Evolutionary conservation across 257 asterid species (phyloP).

Genomic region (Primulina eburnea): DNA sequence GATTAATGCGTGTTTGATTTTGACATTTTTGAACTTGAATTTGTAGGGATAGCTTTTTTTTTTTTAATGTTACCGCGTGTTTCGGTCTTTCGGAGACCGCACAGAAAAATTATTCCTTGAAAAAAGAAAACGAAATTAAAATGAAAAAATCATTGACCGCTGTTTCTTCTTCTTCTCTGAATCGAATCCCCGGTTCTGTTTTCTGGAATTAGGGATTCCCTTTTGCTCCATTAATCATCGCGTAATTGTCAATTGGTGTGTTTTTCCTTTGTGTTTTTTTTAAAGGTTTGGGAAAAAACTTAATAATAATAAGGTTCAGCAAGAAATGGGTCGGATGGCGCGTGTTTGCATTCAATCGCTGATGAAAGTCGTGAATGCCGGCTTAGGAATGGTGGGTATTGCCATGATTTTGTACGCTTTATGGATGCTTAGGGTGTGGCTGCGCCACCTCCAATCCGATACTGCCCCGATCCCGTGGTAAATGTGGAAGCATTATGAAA

Average conservation of each 20-base stretch:
- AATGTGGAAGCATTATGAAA: not conserved
- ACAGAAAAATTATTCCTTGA: too few species aligned
- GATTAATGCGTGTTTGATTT: too few species aligned
- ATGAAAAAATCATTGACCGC: too few species aligned
- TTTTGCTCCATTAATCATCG: conserved; percentile 11
- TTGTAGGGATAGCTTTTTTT: too few species aligned
- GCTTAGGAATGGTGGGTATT: conserved; percentile 74
- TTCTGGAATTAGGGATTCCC: conserved; percentile 32
- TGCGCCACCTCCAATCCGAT: conserved; percentile 44
- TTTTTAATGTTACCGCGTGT: too few species aligned
- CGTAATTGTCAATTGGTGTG: not conserved
- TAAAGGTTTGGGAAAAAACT: not conserved
- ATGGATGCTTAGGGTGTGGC: conserved; percentile 89
- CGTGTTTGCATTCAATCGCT: conserved; percentile 66
- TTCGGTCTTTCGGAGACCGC: too few species aligned
- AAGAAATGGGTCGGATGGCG: conserved; percentile 61
- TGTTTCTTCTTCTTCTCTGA: not conserved
- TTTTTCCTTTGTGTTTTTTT: conserved; percentile 1
- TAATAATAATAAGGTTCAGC: too few species aligned
- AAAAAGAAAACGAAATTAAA: too few species aligned
- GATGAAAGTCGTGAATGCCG: conserved; percentile 69
- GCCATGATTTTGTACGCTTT: conserved; percentile 73
- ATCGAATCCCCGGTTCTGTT: conserved; percentile 25
- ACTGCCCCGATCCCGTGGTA: conserved; percentile 71
- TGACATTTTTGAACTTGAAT: too few species aligned